These are phyloP conservation scores for Candida koratica DNA, from an alignment of 805 yeast genomes.

Conservation along the genomic window DNA sequence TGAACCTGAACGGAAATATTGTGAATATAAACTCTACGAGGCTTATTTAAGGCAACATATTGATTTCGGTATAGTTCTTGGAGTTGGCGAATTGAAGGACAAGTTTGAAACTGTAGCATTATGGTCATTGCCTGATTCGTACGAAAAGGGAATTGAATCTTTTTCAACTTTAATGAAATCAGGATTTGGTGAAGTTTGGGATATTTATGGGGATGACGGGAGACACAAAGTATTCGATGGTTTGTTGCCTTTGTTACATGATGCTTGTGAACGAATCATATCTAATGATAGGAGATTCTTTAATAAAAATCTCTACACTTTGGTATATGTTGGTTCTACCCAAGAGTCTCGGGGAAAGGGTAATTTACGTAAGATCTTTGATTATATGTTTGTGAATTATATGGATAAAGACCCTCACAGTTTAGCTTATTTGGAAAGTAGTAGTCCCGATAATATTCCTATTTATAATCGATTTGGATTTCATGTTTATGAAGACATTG, in stretches of 20 bases:
- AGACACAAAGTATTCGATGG: constrained; percentile 47
- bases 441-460: constrained; percentile 44
- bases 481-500: constrained; percentile 45
- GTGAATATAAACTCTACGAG: constrained; percentile 44
- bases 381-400: constrained; percentile 44
- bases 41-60: constrained; percentile 51
- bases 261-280: constrained; percentile 42
- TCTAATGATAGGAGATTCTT: constrained; percentile 36
- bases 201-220: constrained; percentile 46
- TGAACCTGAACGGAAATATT: constrained; percentile 15
- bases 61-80: constrained; percentile 47
- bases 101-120: constrained; percentile 52
- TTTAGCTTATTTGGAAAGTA: constrained; percentile 49
- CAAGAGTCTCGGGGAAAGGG: constrained; percentile 53
- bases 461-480: constrained; percentile 52
- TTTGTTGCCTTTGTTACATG: constrained; percentile 50
- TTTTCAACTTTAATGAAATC: constrained; percentile 47
- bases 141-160: constrained; percentile 40
- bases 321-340: constrained; percentile 45
- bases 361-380: constrained; percentile 47
- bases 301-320: constrained; percentile 36
- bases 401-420: constrained; percentile 39
- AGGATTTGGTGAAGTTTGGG: constrained; percentile 51
- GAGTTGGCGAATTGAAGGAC: constrained; percentile 41
- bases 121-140: constrained; percentile 49